phyloP scores from a whole-genome alignment of 331 rosid genomes.

The Malus hybrid region DNA sequence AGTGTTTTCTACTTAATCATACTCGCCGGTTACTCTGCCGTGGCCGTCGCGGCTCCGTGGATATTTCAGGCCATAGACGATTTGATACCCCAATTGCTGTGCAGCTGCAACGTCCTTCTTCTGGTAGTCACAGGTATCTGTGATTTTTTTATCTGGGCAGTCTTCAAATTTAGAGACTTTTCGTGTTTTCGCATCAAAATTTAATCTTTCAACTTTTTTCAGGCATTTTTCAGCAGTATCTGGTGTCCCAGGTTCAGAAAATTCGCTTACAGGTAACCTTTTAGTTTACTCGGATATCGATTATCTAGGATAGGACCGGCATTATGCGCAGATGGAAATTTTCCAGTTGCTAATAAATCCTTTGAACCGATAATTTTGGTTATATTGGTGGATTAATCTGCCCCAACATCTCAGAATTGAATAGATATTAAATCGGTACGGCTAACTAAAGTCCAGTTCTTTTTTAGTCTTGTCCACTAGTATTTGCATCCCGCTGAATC shows the following conservation, averaged over 20 bases:
- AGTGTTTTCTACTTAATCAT: conserved; percentile 60
- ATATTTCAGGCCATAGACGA: conserved; percentile 45
- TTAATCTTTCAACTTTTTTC: conserved; percentile 22
- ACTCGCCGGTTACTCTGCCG: conserved; percentile 52
- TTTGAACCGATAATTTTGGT: not conserved
- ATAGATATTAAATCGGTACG: no score
- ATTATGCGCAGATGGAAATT: not conserved
- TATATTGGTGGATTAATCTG: not conserved
- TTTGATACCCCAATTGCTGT: conserved; percentile 53
- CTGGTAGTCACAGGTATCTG: conserved; percentile 67
- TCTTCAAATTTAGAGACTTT: not conserved
- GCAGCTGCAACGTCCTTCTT: conserved; percentile 79
- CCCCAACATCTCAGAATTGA: not conserved
- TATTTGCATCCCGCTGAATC: no score
- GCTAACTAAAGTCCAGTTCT: no score
- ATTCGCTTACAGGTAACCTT: conserved; percentile 79
- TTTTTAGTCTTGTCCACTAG: no score
- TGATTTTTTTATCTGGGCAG: not conserved
- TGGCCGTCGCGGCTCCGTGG: conserved; percentile 75
- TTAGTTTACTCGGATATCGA: not conserved
- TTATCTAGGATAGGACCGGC: not conserved
- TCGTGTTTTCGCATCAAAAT: not conserved
- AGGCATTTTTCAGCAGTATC: conserved; percentile 91
- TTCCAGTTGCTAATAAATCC: not conserved
- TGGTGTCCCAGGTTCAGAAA: conserved; percentile 92